Percentiles rank a stretch among this genome's conserved stretches.
Conservation (phyloP, 495 filamentous ascomycete genomes). For the Lasiosphaeriaceae sp. region DNA sequence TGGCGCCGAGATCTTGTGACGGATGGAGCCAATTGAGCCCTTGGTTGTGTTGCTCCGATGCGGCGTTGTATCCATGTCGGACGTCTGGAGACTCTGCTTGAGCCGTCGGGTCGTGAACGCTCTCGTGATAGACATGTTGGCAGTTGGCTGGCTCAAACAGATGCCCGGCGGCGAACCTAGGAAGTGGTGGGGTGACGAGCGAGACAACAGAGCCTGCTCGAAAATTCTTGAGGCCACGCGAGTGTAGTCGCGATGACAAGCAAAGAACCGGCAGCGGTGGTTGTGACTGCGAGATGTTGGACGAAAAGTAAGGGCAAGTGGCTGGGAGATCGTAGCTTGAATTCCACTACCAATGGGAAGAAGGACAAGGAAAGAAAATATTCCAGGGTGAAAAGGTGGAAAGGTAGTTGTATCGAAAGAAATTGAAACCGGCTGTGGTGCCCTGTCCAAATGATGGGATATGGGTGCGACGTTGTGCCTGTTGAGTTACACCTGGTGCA, state of each 20-base stretch:
- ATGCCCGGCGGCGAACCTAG: too few species aligned
- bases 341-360: neutral
- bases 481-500: neutral
- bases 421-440: conserved; percentile 1
- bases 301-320: too few species aligned
- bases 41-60: conserved; percentile 47
- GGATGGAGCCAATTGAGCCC: conserved; percentile 34
- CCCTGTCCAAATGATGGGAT: neutral
- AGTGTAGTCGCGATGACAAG: too few species aligned
- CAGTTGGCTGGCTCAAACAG: neutral
- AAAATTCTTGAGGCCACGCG: too few species aligned
- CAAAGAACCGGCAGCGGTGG: too few species aligned
- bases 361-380: neutral
- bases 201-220: too few species aligned
- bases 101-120: conserved; percentile 60
- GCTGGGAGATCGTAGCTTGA: too few species aligned
- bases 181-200: too few species aligned
- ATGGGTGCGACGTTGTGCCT: conserved; percentile 8
- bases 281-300: too few species aligned
- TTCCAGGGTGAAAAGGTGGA: neutral
- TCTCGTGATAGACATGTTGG: conserved; percentile 56
- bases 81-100: conserved; percentile 41
- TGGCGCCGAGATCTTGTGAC: conserved; percentile 78
- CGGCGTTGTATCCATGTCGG: conserved; percentile 27
- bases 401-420: neutral